Percentiles rank a stretch among this genome's conserved stretches.
These are phyloP conservation scores for Tulasnella sp. DNA, from an alignment of 768 basidiomycete species.

Conservation along the genomic window DNA sequence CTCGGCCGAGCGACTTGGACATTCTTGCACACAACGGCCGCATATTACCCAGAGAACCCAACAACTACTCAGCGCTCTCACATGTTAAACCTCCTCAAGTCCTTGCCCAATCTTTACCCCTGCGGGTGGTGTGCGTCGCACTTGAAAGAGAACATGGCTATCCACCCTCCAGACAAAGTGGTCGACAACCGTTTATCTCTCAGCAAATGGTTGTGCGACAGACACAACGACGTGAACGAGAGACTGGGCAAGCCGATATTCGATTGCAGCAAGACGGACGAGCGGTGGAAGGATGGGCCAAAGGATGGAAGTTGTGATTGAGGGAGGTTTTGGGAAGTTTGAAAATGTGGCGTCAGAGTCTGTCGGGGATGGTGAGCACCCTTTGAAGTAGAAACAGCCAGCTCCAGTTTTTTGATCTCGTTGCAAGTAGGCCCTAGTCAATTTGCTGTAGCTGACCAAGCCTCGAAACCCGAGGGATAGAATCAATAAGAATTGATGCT, in stretches of 20 bases:
- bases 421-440: neutral
- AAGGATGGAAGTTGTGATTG: slow-evolving; percentile 84
- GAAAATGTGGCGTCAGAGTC: neutral
- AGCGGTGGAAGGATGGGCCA: slow-evolving; percentile 92
- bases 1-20: slow-evolving; percentile 95
- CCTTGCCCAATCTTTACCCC: slow-evolving; percentile 82
- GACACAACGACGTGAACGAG: slow-evolving; percentile 90
- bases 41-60: slow-evolving; percentile 88
- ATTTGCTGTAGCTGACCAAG: neutral
- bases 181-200: slow-evolving; percentile 65
- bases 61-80: slow-evolving; percentile 69
- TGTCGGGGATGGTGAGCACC: neutral
- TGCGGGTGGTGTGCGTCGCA: slow-evolving; percentile 82
- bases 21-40: slow-evolving; percentile 91
- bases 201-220: slow-evolving; percentile 82
- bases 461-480: neutral
- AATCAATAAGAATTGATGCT: neutral
- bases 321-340: neutral
- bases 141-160: slow-evolving; percentile 65
- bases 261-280: slow-evolving; percentile 74
- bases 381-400: neutral
- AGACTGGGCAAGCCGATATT: slow-evolving; percentile 79
- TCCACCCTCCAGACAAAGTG: slow-evolving; percentile 58
- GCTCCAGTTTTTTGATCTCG: neutral
- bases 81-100: slow-evolving; percentile 75